These are phyloP conservation scores for Paxillus involutus DNA, from an alignment of 768 basidiomycete species.

Conservation along the genomic window DNA sequence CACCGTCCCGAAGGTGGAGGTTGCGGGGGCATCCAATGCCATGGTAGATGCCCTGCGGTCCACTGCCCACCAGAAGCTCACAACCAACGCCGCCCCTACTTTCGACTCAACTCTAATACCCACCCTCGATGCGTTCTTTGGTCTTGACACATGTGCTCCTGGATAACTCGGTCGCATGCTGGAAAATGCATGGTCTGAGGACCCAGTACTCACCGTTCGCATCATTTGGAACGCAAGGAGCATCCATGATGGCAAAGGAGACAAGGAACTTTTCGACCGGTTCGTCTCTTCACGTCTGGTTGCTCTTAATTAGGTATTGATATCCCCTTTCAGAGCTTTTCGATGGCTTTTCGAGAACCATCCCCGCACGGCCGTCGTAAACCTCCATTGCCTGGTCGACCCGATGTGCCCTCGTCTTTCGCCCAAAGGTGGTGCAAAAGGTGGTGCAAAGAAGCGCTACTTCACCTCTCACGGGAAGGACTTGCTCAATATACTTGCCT, in stretches of 20 bases:
- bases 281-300: conserved; percentile 19
- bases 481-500: conserved; percentile 63
- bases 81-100: conserved; percentile 51
- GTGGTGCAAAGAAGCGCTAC: neutral
- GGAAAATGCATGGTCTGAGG: conserved; percentile 54
- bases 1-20: neutral
- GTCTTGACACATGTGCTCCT: conserved; percentile 29
- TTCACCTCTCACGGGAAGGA: conserved; percentile 65
- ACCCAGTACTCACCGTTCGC: conserved; percentile 55
- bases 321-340: conserved; percentile 39
- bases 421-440: conserved; percentile 18
- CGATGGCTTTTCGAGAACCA: conserved; percentile 72
- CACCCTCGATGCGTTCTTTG: conserved; percentile 57
- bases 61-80: conserved; percentile 43
- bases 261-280: conserved; percentile 61
- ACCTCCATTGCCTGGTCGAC: conserved; percentile 53
- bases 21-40: conserved; percentile 30
- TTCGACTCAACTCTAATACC: conserved; percentile 50
- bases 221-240: conserved; percentile 69
- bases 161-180: conserved; percentile 38
- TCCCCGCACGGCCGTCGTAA: conserved; percentile 66
- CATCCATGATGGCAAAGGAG: conserved; percentile 68
- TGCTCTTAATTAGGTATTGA: neutral
- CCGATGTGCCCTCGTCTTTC: conserved; percentile 43
- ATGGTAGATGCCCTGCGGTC: conserved; percentile 57